These are phyloP conservation scores for Pseudisothecium myosuroides DNA, from an alignment of 225 moss, liverwort and hornwort genomes.

Conservation along the genomic window DNA sequence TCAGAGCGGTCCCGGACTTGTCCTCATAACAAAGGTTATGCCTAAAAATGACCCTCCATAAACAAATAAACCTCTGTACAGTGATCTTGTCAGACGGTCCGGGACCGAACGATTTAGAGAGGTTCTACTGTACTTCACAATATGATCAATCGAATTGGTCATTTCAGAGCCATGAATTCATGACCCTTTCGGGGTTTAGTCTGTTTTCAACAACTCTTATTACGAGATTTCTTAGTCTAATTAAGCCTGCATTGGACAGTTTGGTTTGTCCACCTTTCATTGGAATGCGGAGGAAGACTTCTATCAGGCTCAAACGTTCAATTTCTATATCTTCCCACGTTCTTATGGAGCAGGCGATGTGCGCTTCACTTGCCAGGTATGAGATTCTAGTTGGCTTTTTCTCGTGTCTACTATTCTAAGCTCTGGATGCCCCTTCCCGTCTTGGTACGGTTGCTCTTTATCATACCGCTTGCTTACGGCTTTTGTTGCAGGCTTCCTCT, in stretches of 20 bases:
- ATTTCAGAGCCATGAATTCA: neutral
- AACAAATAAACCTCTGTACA: too few relatives aligned
- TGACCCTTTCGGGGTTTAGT: neutral
- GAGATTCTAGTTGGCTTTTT: neutral
- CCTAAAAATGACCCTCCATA: too few relatives aligned
- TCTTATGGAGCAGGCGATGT: slow-evolving; percentile 23
- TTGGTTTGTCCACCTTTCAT: slow-evolving; percentile 50
- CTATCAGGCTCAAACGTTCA: slow-evolving; percentile 48
- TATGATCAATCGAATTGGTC: neutral
- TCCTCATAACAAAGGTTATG: too few relatives aligned
- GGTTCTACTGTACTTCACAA: too few relatives aligned
- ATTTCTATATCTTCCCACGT: slow-evolving; percentile 48
- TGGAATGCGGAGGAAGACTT: slow-evolving; percentile 17
- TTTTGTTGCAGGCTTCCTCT: slow-evolving; percentile 62
- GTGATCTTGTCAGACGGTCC: too few relatives aligned
- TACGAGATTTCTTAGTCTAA: neutral
- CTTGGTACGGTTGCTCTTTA: neutral
- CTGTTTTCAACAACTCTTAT: neutral
- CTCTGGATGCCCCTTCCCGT: neutral
- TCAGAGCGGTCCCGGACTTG: too few relatives aligned
- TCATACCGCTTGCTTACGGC: neutral
- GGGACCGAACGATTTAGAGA: too few relatives aligned
- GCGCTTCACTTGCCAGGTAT: slow-evolving; percentile 57
- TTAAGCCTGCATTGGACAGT: slow-evolving; percentile 1
- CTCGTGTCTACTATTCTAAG: neutral